Percentiles rank a stretch among this genome's conserved stretches.
Evolutionary conservation across 1,284 basidiomycete species (phyloP).

Genomic region (Rhodofomes roseus): DNA sequence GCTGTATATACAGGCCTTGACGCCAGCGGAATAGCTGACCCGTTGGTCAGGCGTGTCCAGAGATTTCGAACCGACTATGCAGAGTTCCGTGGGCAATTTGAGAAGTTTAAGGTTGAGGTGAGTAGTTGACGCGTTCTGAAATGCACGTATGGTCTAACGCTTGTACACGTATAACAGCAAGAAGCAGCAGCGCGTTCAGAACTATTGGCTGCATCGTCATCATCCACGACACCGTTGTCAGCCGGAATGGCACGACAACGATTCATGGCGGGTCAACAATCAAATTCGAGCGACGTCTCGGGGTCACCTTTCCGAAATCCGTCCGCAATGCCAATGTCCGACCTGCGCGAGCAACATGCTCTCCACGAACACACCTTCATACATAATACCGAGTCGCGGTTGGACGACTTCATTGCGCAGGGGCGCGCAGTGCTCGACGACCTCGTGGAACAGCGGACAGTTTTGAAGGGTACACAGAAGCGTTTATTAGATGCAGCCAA

Average conservation of each 20-base stretch:
- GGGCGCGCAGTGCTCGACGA: slow-evolving; percentile 88
- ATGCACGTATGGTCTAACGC: not conserved
- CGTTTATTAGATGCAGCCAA: slow-evolving; percentile 86
- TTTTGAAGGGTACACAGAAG: slow-evolving; percentile 88
- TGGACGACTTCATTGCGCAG: slow-evolving; percentile 90
- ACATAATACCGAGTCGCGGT: slow-evolving; percentile 70
- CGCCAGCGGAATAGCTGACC: not conserved
- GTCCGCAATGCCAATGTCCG: slow-evolving; percentile 49
- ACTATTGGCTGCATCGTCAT: slow-evolving; percentile 43
- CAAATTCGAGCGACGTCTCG: slow-evolving; percentile 43
- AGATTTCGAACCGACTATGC: slow-evolving; percentile 77
- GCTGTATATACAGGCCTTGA: not conserved
- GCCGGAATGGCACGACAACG: slow-evolving; percentile 59
- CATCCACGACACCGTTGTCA: slow-evolving; percentile 45
- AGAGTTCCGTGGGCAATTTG: slow-evolving; percentile 71
- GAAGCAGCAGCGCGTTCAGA: slow-evolving; percentile 56
- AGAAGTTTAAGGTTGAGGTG: slow-evolving; percentile 58
- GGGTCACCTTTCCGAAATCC: slow-evolving; percentile 74
- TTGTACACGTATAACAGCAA: slow-evolving; percentile 37
- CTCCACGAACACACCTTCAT: slow-evolving; percentile 86
- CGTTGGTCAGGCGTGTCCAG: slow-evolving; percentile 63
- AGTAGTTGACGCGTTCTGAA: slow-evolving; percentile 1
- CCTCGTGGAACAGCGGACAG: slow-evolving; percentile 84
- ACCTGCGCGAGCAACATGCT: slow-evolving; percentile 69
- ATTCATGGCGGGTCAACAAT: slow-evolving; percentile 44